Percentiles rank a stretch among this genome's conserved stretches.
phyloP scores from a whole-genome alignment of 2,329 filamentous ascomycete genomes.

The Alternaria sp. region DNA sequence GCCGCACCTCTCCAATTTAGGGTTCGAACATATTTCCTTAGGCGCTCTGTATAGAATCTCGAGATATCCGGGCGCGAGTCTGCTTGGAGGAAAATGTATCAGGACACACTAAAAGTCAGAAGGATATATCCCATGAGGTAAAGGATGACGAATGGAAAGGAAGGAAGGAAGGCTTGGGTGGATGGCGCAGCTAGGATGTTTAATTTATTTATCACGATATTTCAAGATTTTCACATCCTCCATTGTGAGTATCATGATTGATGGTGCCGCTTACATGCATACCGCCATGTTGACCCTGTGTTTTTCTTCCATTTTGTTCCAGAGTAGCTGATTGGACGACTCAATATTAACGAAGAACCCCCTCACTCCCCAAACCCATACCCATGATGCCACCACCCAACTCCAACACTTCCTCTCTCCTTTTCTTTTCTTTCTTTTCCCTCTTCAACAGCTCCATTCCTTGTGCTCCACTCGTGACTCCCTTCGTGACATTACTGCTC shows the following conservation, averaged over 20 bases:
- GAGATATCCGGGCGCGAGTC: constrained; percentile 1
- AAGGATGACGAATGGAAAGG: neutral
- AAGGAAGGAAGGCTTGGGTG: neutral
- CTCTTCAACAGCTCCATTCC: constrained; percentile 10
- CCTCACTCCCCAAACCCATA: constrained; percentile 10
- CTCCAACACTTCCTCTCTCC: constrained; percentile 24
- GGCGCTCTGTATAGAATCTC: neutral
- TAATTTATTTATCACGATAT: neutral
- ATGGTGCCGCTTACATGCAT: neutral
- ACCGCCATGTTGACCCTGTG: neutral
- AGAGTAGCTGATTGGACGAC: neutral
- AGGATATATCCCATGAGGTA: neutral
- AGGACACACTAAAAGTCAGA: neutral
- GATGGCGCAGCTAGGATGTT: neutral
- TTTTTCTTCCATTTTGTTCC: neutral
- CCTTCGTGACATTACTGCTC: constrained; percentile 13
- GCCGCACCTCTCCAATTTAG: neutral
- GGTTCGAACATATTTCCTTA: neutral
- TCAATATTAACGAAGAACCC: constrained; percentile 23
- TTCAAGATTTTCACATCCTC: neutral
- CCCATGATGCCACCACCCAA: constrained; percentile 16
- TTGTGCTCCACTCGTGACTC: constrained; percentile 6
- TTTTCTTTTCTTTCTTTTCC: constrained; percentile 17
- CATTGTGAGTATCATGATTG: neutral
- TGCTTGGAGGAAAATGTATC: neutral